Evolutionary conservation across 176 grass and related monocot genomes (phyloP).

Genomic region (Alloteropsis semialata): DNA sequence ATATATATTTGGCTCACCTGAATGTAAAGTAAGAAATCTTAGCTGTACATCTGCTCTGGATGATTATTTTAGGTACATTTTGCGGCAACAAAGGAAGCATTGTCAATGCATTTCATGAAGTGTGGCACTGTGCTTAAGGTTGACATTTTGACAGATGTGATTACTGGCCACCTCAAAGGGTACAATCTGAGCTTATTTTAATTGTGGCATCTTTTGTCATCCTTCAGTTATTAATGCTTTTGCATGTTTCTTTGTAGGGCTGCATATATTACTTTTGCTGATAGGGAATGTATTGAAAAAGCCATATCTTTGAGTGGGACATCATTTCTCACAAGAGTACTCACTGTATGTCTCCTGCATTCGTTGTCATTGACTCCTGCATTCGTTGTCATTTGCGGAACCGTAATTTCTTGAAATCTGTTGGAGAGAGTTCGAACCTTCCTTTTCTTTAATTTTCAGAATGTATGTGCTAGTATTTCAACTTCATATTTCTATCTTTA

Average conservation of each 20-base stretch:
- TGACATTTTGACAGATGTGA: conserved; percentile 59
- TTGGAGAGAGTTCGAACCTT: not conserved
- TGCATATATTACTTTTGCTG: conserved; percentile 66
- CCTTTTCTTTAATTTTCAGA: not conserved
- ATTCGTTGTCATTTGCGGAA: not conserved
- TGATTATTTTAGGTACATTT: conserved; percentile 76
- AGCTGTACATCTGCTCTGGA: not conserved
- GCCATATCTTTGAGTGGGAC: conserved; percentile 72
- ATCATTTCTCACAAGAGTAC: conserved; percentile 70
- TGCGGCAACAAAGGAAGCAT: conserved; percentile 79
- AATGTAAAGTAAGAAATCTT: not conserved
- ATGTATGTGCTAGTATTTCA: not conserved
- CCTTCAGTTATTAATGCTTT: not conserved
- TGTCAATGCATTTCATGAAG: conserved; percentile 66
- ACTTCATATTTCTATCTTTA: not conserved
- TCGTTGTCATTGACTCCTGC: not conserved
- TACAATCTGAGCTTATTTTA: conserved; percentile 37
- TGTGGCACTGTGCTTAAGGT: conserved; percentile 68
- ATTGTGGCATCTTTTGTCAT: not conserved
- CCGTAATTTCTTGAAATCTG: not conserved
- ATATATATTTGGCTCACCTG: conserved; percentile 3
- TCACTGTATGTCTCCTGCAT: conserved; percentile 49
- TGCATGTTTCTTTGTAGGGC: conserved; percentile 40
- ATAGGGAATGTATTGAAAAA: conserved; percentile 68
- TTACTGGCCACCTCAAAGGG: conserved; percentile 86